Evolutionary conservation across 2,329 filamentous ascomycete genomes (phyloP).

Genomic region (Monilinia fructicola): DNA sequence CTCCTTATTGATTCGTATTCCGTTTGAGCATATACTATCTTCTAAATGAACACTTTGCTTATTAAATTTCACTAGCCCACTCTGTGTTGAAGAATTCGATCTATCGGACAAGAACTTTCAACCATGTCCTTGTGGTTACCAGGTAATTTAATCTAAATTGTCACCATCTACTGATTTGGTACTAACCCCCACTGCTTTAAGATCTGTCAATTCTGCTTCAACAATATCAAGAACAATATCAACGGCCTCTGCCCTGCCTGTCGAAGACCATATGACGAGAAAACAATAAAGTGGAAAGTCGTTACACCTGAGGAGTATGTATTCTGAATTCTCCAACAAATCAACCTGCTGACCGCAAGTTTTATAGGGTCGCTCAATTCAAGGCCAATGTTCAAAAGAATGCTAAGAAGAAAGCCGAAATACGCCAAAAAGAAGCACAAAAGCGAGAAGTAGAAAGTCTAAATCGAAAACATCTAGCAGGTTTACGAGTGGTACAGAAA

Average conservation of each 20-base stretch:
- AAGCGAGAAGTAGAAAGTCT: slow-evolving; percentile 95
- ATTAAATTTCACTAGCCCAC: slow-evolving; percentile 62
- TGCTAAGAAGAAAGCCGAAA: slow-evolving; percentile 84
- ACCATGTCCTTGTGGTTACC: slow-evolving; percentile 96
- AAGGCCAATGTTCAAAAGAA: slow-evolving; percentile 80
- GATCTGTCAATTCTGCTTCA: slow-evolving; percentile 99
- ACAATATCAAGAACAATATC: slow-evolving; percentile 98
- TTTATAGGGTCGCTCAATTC: slow-evolving; percentile 67
- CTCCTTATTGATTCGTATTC: slow-evolving; percentile 1
- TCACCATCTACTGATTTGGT: not conserved
- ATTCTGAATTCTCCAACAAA: not conserved
- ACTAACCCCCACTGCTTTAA: slow-evolving; percentile 43
- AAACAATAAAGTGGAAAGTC: slow-evolving; percentile 94
- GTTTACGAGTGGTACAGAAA: slow-evolving; percentile 94
- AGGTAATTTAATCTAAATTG: slow-evolving; percentile 60
- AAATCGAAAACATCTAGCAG: slow-evolving; percentile 92
- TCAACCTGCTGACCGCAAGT: slow-evolving; percentile 26
- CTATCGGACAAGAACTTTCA: slow-evolving; percentile 95
- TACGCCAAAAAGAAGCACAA: slow-evolving; percentile 90
- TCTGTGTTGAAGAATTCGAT: slow-evolving; percentile 99
- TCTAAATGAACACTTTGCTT: slow-evolving; percentile 24
- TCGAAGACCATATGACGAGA: slow-evolving; percentile 91
- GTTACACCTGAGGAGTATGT: slow-evolving; percentile 92
- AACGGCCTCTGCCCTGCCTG: slow-evolving; percentile 98
- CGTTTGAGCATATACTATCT: not conserved